These are phyloP conservation scores for Bruguiera parviflora DNA, from an alignment of 345 rosid genomes.

Conservation along the genomic window DNA sequence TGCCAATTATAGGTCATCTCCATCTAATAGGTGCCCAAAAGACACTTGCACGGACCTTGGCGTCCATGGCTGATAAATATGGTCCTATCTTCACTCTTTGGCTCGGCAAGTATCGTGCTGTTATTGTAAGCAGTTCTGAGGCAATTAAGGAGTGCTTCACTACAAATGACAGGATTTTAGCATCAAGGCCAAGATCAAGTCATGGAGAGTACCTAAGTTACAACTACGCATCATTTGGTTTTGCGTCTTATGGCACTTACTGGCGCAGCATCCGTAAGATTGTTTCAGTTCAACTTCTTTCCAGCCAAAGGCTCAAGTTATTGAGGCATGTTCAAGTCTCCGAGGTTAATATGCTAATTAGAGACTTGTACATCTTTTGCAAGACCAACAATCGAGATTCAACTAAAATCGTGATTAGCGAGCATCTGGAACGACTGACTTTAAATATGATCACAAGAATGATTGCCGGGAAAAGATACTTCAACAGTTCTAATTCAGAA, in stretches of 20 bases:
- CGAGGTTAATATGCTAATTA: slow-evolving; percentile 15
- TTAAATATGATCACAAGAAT: slow-evolving; percentile 21
- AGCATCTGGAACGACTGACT: slow-evolving; percentile 10
- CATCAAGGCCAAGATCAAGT: slow-evolving; percentile 22
- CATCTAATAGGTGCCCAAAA: slow-evolving; percentile 15
- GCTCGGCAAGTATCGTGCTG: slow-evolving; percentile 16
- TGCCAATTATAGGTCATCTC: slow-evolving; percentile 26
- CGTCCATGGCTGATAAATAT: slow-evolving; percentile 17
- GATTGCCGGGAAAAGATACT: slow-evolving; percentile 30
- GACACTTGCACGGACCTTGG: slow-evolving; percentile 27
- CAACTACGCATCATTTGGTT: slow-evolving; percentile 22
- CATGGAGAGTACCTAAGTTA: slow-evolving; percentile 20
- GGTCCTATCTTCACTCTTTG: slow-evolving; percentile 29
- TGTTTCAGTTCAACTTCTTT: slow-evolving; percentile 13
- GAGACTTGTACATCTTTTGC: slow-evolving; percentile 6
- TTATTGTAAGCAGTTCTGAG: slow-evolving; percentile 15
- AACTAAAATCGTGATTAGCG: slow-evolving; percentile 12
- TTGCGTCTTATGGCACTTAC: slow-evolving; percentile 8
- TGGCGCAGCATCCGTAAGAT: slow-evolving; percentile 22
- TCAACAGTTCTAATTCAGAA: neutral
- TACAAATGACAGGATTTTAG: slow-evolving; percentile 13
- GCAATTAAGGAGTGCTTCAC: slow-evolving; percentile 25
- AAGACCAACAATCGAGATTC: neutral
- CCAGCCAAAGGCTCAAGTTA: slow-evolving; percentile 19
- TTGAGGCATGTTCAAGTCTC: slow-evolving; percentile 20